Evolutionary conservation across 2,329 filamentous ascomycete species (phyloP).

Genomic region (Sarocladium brachiariae): DNA sequence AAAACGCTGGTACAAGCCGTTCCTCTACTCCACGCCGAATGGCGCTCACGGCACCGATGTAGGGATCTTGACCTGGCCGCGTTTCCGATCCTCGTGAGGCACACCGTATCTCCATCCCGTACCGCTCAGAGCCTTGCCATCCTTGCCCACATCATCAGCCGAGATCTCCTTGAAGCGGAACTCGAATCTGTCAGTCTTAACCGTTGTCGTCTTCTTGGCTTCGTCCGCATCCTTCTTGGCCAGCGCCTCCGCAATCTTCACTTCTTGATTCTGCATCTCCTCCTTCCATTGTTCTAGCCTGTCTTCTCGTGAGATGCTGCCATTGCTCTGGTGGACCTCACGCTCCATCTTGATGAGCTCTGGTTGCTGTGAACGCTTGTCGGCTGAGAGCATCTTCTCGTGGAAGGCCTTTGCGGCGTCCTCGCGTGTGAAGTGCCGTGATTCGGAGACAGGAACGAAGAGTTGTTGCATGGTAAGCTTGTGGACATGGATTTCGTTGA

Average conservation of each 20-base stretch:
- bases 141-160: conserved; percentile 47
- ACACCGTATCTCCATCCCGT: conserved; percentile 59
- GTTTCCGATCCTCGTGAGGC: conserved; percentile 55
- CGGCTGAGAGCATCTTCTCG: conserved; percentile 50
- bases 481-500: conserved; percentile 61
- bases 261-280: conserved; percentile 36
- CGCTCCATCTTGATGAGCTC: conserved; percentile 52
- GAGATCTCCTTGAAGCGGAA: conserved; percentile 57
- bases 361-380: conserved; percentile 54
- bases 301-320: conserved; percentile 25
- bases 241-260: conserved; percentile 27
- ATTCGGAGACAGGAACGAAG: conserved; percentile 59
- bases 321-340: conserved; percentile 29
- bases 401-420: conserved; percentile 62
- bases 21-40: background rate
- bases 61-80: conserved; percentile 61
- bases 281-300: conserved; percentile 34
- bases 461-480: conserved; percentile 55
- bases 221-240: conserved; percentile 26
- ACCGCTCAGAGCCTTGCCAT: conserved; percentile 43
- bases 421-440: conserved; percentile 54
- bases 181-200: conserved; percentile 49
- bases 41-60: conserved; percentile 46
- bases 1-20: conserved; percentile 3
- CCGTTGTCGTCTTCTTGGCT: conserved; percentile 34